Percentiles rank a stretch among this genome's conserved stretches.
phyloP scores from a whole-genome alignment of 2,329 filamentous ascomycete genomes.

The Parafenestella ontariensis region DNA sequence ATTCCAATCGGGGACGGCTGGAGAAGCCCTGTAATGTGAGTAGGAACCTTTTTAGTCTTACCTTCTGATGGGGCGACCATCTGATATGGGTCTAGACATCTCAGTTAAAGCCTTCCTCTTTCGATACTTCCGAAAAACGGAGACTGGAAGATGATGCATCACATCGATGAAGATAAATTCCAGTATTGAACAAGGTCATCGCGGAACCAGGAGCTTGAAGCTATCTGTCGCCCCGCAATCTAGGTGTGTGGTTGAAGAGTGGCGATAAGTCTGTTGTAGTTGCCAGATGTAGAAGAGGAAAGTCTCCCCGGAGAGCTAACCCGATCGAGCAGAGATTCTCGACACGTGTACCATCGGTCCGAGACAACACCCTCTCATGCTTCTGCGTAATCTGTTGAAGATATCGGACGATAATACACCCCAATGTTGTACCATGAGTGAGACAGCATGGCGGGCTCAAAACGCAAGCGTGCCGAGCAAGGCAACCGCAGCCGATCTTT shows the following conservation, averaged over 20 bases:
- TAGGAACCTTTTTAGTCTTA: neutral
- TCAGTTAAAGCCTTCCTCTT: neutral
- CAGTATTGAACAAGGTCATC: neutral
- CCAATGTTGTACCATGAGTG: no score
- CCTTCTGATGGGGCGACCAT: neutral
- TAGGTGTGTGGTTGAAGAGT: neutral
- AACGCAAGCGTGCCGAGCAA: neutral
- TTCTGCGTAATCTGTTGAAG: neutral
- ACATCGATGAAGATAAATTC: neutral
- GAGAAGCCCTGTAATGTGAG: neutral
- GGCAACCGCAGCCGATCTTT: constrained; percentile 14
- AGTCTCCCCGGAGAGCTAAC: neutral
- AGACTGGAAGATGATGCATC: neutral
- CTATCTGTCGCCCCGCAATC: neutral
- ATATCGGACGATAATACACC: no score
- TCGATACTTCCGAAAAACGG: neutral
- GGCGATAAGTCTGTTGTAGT: neutral
- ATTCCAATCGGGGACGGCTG: neutral
- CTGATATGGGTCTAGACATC: neutral
- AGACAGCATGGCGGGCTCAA: neutral
- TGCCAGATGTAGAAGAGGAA: neutral
- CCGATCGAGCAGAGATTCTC: neutral
- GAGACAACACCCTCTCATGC: neutral
- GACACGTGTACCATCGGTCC: neutral
- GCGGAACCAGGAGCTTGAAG: neutral